A percentile compares a stretch with the other conserved stretches of the same genome.
Evolutionary conservation across 441 rosid genomes (phyloP).

Genomic region (Corymbia calophylla): DNA sequence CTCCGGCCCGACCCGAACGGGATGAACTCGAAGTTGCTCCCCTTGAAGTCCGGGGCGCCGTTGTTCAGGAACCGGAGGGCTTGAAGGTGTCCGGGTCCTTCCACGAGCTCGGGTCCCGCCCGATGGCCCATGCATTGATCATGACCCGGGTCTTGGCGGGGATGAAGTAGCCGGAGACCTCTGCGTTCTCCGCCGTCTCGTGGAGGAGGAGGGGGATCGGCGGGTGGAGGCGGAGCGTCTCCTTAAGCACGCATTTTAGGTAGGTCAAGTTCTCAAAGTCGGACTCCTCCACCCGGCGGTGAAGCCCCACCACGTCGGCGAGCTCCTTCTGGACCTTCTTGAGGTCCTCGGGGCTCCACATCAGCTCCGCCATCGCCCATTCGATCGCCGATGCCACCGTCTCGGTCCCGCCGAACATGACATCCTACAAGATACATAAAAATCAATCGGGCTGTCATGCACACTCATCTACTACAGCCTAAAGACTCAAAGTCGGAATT

Average conservation of each 20-base stretch:
- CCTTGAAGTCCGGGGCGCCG: slow-evolving; percentile 73
- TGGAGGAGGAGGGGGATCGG: slow-evolving; percentile 96
- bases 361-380: slow-evolving; percentile 79
- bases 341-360: slow-evolving; percentile 71
- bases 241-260: slow-evolving; percentile 65
- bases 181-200: slow-evolving; percentile 70
- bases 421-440: slow-evolving; percentile 42
- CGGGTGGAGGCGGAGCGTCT: slow-evolving; percentile 86
- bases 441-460: background rate
- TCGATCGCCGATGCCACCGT: slow-evolving; percentile 96
- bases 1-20: slow-evolving; percentile 98
- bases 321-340: slow-evolving; percentile 75
- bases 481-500: background rate
- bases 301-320: slow-evolving; percentile 74
- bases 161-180: slow-evolving; percentile 56
- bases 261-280: slow-evolving; percentile 68
- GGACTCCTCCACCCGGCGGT: slow-evolving; percentile 70
- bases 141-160: slow-evolving; percentile 77
- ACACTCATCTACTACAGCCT: background rate
- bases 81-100: slow-evolving; percentile 61
- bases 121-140: slow-evolving; percentile 83
- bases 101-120: slow-evolving; percentile 71
- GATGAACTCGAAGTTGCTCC: slow-evolving; percentile 74
- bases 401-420: slow-evolving; percentile 98
- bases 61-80: slow-evolving; percentile 71